These are phyloP conservation scores for Xylaria sp. DNA, from an alignment of 2,329 filamentous ascomycete genomes.

Conservation along the genomic window DNA sequence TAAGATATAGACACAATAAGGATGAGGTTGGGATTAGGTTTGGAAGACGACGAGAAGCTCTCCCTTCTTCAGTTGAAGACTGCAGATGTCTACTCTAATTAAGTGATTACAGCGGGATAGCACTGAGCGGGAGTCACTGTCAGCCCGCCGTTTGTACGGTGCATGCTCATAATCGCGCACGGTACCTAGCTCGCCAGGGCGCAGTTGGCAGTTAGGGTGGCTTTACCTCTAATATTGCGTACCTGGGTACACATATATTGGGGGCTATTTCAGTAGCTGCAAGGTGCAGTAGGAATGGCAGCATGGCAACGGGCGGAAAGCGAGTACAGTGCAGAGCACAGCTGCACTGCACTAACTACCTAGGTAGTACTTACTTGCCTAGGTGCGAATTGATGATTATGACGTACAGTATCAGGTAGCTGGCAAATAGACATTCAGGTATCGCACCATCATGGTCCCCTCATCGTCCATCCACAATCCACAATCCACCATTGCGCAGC, in stretches of 20 bases:
- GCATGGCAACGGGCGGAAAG: too few species aligned
- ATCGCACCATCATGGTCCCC: neutral
- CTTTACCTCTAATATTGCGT: neutral
- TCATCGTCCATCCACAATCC: neutral
- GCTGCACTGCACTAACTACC: neutral
- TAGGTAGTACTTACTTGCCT: too few species aligned
- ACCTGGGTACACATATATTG: neutral
- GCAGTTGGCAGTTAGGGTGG: slow-evolving; percentile 6
- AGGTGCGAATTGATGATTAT: too few species aligned
- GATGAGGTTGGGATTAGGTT: neutral
- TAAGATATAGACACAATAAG: neutral
- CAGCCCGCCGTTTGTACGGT: neutral
- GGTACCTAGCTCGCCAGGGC: neutral
- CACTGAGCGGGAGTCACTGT: too few species aligned
- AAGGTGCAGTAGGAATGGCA: neutral
- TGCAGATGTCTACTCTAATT: too few species aligned
- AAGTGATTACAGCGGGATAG: too few species aligned
- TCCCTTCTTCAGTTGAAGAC: neutral
- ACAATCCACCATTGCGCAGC: neutral
- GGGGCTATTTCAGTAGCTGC: neutral
- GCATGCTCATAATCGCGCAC: neutral
- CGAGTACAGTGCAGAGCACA: neutral
- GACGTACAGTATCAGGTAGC: neutral
- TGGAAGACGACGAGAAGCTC: neutral
- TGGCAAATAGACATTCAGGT: neutral